Evolutionary conservation across 1,139 yeast genomes (phyloP), one percentile per base, ranked within the genome.

Genomic region (Diutina ranongensis): DNA sequence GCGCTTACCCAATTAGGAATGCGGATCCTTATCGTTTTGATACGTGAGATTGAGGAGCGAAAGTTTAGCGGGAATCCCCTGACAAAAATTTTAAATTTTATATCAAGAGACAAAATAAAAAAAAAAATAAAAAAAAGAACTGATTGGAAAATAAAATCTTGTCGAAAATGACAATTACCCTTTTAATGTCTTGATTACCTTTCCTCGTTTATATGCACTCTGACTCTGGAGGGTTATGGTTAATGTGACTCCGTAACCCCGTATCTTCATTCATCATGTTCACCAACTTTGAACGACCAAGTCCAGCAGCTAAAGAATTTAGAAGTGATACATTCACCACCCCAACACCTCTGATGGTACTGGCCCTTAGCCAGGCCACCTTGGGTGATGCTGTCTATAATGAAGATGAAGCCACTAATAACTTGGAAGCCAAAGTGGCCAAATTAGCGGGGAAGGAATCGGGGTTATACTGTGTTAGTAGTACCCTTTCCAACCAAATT

Each of bases 321-420:
- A 60, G 75, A 47, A 68, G 73, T 53, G 75, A 70, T 51, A 70
- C 75, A 0, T 70, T 69, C 57, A 70, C 75, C 12, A 68, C 71
- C 3, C 74, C 75, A 1, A 66, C 72, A 0, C 49, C 54, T 12
- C 57, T 65, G 4, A 68, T 70, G 74, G 54, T 67, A n/a, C 56
- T 58, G 22, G 49, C 54, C 1, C 42, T 52, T 18, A 51, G 51
- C 31, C 40, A 46, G 9, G 44, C 53, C 12, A 47, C 54, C 2
- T 35, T 52, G 4, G 75, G 75, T 2, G 75, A 70, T 51, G 59
- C 74, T 1, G 75, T 70, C 2, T 69, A 70, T 55, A 62, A 68
- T 49, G 75, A 70, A 52, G 75, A 70, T 51, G 55, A 49, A 1
- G 53, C 64, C 20, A 70, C 75, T 15, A 54, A 55, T 28, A 51